Percentiles rank a stretch among this genome's conserved stretches.
phyloP scores from a whole-genome alignment of 306 rosid species.

The Luffa aegyptiaca region DNA sequence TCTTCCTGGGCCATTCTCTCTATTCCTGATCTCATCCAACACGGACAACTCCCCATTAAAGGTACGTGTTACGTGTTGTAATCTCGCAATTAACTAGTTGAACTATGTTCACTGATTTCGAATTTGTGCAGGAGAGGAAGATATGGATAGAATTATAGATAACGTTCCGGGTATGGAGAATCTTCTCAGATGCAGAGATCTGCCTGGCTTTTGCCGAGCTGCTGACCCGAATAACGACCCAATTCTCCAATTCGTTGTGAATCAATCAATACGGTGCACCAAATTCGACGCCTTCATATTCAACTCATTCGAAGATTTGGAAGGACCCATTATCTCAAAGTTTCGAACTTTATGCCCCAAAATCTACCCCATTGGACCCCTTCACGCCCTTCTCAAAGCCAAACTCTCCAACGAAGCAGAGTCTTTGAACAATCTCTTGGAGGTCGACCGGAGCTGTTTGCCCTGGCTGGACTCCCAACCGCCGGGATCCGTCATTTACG shows the following conservation, averaged over 20 bases:
- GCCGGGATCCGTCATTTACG: constrained; percentile 5
- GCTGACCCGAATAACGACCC: not conserved
- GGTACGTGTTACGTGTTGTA: not conserved
- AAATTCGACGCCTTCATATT: not conserved
- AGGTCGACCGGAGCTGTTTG: not conserved
- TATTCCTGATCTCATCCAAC: constrained; percentile 1
- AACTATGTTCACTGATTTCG: no score
- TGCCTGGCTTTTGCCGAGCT: not conserved
- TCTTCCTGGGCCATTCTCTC: not conserved
- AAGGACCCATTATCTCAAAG: not conserved
- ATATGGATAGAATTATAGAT: not conserved
- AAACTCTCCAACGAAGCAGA: not conserved
- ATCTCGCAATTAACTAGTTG: no score
- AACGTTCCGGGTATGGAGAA: not conserved
- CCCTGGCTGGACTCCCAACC: constrained; percentile 7
- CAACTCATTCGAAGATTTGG: constrained; percentile 8
- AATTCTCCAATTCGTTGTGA: not conserved
- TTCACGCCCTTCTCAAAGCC: constrained; percentile 1
- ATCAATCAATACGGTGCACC: not conserved
- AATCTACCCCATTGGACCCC: constrained; percentile 12
- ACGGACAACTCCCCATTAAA: constrained; percentile 3
- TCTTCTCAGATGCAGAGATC: constrained; percentile 11
- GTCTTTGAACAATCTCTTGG: not conserved
- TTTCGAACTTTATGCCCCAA: not conserved
- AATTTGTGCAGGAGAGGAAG: not conserved